Evolutionary conservation across 108 stramenopile species (phyloP).

Genomic region (Pelagomonas calceolata): DNA sequence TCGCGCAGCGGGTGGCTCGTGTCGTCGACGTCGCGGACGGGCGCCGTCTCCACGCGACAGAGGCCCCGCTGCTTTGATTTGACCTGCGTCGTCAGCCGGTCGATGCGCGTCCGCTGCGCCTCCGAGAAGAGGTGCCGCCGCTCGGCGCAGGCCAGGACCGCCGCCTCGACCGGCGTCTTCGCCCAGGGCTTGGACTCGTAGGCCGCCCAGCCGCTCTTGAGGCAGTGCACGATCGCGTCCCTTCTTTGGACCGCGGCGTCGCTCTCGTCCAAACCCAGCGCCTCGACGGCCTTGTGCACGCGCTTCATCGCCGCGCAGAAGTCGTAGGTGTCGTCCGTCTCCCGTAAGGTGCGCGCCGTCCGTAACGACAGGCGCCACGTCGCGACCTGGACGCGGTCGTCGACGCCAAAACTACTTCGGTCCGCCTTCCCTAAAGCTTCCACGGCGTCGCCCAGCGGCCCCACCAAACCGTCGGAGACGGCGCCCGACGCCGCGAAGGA

Average conservation of each 20-base stretch:
- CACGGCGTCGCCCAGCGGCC: neutral
- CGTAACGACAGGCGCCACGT: neutral
- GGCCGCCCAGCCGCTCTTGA: neutral
- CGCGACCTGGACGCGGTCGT: neutral
- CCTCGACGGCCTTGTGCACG: neutral
- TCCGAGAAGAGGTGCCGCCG: neutral
- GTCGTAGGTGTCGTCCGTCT: neutral
- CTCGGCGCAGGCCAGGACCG: neutral
- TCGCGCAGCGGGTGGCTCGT: neutral
- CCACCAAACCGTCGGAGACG: neutral
- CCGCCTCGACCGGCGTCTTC: neutral
- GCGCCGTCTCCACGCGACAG: neutral
- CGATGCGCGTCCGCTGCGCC: neutral
- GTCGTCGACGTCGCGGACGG: neutral
- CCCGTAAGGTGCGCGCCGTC: neutral
- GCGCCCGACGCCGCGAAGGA: neutral
- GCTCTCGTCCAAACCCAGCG: neutral
- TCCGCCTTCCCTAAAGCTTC: neutral
- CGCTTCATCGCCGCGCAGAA: neutral
- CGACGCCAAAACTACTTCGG: neutral
- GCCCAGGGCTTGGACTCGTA: neutral
- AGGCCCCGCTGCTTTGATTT: neutral
- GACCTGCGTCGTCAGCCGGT: neutral
- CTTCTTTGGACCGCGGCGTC: neutral
- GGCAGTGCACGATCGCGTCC: neutral